phyloP scores from a whole-genome alignment of 768 basidiomycete species.

The Pulveroboletus frians region DNA sequence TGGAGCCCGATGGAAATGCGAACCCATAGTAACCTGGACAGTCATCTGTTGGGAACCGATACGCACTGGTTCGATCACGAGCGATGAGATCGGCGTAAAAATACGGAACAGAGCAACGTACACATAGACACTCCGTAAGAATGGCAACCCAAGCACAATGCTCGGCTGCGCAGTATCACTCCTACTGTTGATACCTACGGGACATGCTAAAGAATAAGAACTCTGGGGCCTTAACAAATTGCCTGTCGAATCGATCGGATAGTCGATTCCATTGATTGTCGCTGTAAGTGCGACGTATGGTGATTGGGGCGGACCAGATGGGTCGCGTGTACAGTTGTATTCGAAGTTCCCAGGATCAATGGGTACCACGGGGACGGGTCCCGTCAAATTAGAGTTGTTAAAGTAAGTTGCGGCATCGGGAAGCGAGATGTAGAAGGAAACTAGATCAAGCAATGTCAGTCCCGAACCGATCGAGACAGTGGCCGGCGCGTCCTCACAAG shows the following conservation, averaged over 20 bases:
- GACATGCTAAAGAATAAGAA: slow-evolving; percentile 7
- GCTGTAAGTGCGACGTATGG: slow-evolving; percentile 24
- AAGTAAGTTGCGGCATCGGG: slow-evolving; percentile 19
- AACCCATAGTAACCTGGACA: slow-evolving; percentile 32
- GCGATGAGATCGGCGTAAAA: neutral
- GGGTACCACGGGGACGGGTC: slow-evolving; percentile 17
- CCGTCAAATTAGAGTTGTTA: slow-evolving; percentile 14
- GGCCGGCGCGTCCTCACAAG: slow-evolving; percentile 14
- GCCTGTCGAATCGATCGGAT: slow-evolving; percentile 23
- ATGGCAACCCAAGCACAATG: slow-evolving; percentile 22
- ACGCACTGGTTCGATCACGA: slow-evolving; percentile 16
- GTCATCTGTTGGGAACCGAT: slow-evolving; percentile 27
- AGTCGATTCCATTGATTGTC: slow-evolving; percentile 31
- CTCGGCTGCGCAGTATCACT: slow-evolving; percentile 10
- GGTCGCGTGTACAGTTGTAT: slow-evolving; percentile 17
- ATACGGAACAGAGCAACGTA: slow-evolving; percentile 4
- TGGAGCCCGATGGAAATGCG: slow-evolving; percentile 26
- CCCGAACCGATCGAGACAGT: neutral
- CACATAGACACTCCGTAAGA: slow-evolving; percentile 31
- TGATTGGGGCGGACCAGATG: slow-evolving; percentile 2
- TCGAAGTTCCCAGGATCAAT: neutral
- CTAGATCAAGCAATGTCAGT: slow-evolving; percentile 7
- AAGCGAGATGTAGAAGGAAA: slow-evolving; percentile 10
- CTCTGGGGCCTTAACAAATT: slow-evolving; percentile 19
- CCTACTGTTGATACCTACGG: slow-evolving; percentile 19